Percentiles rank a stretch among this genome's conserved stretches.
phyloP scores from a whole-genome alignment of 306 rosid genomes.

The Dryas drummondii region DNA sequence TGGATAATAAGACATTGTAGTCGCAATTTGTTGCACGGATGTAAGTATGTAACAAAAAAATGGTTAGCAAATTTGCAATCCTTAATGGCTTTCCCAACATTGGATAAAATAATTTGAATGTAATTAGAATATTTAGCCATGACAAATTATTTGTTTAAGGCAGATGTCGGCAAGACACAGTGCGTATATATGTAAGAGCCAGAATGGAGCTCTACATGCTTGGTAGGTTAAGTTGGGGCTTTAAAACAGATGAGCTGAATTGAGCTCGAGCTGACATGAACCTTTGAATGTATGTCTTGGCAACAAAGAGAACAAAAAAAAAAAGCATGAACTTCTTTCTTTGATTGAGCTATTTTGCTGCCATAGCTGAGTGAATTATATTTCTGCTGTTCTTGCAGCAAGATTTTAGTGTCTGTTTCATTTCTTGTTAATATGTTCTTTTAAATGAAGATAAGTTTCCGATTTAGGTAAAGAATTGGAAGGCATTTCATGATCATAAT shows the following conservation, averaged over 20 bases:
- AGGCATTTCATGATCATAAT: conserved; percentile 2
- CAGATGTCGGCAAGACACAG: background rate
- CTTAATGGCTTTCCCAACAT: background rate
- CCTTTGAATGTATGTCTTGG: background rate
- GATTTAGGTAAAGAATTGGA: background rate
- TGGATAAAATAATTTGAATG: background rate
- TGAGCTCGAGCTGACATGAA: background rate
- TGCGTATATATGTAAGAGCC: background rate
- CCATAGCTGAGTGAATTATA: background rate
- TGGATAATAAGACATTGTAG: background rate
- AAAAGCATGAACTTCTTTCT: background rate
- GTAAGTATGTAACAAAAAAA: background rate
- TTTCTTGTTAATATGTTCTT: background rate
- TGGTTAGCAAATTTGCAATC: background rate
- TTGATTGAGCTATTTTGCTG: background rate
- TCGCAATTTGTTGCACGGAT: background rate
- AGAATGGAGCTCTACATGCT: background rate
- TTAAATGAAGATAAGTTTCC: background rate
- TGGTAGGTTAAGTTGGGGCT: background rate
- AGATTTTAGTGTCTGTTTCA: conserved; percentile 3
- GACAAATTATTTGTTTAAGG: background rate
- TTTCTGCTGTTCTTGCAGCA: background rate
- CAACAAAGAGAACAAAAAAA: background rate
- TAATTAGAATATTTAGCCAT: background rate
- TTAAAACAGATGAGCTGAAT: background rate